Evolutionary conservation across 495 filamentous ascomycete species (phyloP).

Genomic region (Platismatia glauca): DNA sequence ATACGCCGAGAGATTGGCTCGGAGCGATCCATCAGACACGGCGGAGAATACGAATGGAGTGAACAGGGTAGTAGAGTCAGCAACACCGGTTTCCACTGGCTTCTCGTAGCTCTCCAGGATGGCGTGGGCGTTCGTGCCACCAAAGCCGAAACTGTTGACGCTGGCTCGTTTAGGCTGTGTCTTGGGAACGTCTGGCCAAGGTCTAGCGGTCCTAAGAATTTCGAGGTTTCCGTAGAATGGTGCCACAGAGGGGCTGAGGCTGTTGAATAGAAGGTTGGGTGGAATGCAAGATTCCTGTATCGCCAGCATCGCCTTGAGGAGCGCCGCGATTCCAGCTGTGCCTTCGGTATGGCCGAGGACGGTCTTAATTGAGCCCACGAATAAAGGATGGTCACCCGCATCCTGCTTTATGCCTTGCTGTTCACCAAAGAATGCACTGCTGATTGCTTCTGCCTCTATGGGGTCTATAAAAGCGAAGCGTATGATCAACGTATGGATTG

Average conservation of each 20-base stretch:
- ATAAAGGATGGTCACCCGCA: neutral
- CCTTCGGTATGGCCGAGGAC: conserved; percentile 47
- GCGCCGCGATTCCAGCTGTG: conserved; percentile 11
- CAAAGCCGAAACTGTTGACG: conserved; percentile 29
- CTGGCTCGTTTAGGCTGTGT: conserved; percentile 14
- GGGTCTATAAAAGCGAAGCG: no score
- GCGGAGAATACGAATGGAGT: conserved; percentile 5
- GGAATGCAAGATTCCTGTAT: conserved; percentile 41
- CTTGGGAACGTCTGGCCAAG: neutral
- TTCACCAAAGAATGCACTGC: conserved; percentile 22
- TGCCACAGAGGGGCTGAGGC: conserved; percentile 19
- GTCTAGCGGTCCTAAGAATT: neutral
- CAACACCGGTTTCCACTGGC: neutral
- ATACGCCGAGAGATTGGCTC: conserved; percentile 26
- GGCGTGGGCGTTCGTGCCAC: conserved; percentile 29
- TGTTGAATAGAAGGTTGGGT: conserved; percentile 32
- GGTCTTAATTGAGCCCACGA: conserved; percentile 20
- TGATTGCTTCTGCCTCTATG: conserved; percentile 34
- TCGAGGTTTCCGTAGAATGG: neutral
- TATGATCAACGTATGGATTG: no score
- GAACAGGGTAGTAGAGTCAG: neutral
- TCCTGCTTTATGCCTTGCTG: conserved; percentile 7
- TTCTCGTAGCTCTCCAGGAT: conserved; percentile 24
- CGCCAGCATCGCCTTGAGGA: conserved; percentile 50
- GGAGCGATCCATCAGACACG: neutral